A percentile compares a stretch with the other conserved stretches of the same genome.
These are phyloP conservation scores for Juncus effusus DNA, from an alignment of 176 grass and related monocot species.

Conservation along the genomic window DNA sequence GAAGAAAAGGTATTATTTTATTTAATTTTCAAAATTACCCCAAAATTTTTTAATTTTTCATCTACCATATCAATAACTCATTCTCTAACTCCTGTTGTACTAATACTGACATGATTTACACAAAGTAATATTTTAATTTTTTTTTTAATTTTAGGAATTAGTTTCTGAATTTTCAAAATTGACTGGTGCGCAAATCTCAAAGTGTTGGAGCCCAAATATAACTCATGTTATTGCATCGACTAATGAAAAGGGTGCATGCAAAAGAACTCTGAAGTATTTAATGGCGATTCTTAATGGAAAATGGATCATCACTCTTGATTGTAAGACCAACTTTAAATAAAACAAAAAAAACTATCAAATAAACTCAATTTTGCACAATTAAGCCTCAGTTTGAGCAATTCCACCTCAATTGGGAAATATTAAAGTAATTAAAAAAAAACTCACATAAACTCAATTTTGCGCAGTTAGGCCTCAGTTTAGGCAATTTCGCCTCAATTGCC, in stretches of 20 bases:
- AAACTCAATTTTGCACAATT: no score
- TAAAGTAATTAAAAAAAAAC: no score
- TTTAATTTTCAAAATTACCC: slow-evolving; percentile 9
- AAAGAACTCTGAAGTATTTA: slow-evolving; percentile 81
- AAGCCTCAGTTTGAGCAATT: no score
- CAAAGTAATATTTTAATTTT: slow-evolving; percentile 26
- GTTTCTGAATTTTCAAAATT: slow-evolving; percentile 59
- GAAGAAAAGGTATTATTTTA: slow-evolving; percentile 52
- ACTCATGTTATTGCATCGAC: slow-evolving; percentile 88
- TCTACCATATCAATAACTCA: no score
- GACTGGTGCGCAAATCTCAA: slow-evolving; percentile 46
- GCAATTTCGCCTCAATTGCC: no score
- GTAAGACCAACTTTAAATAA: slow-evolving; percentile 41
- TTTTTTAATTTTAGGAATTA: slow-evolving; percentile 32
- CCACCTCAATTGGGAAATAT: no score
- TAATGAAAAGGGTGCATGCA: slow-evolving; percentile 62
- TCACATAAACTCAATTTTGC: no score
- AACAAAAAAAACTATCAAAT: no score
- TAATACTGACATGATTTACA: slow-evolving; percentile 10
- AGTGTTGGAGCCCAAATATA: slow-evolving; percentile 61
- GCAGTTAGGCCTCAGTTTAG: no score
- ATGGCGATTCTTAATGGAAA: slow-evolving; percentile 84
- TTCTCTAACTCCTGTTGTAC: neutral
- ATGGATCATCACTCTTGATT: slow-evolving; percentile 77
- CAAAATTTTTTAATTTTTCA: no score